Conservation (phyloP, 2,329 filamentous ascomycete genomes). For the Colletotrichum tabaci region DNA sequence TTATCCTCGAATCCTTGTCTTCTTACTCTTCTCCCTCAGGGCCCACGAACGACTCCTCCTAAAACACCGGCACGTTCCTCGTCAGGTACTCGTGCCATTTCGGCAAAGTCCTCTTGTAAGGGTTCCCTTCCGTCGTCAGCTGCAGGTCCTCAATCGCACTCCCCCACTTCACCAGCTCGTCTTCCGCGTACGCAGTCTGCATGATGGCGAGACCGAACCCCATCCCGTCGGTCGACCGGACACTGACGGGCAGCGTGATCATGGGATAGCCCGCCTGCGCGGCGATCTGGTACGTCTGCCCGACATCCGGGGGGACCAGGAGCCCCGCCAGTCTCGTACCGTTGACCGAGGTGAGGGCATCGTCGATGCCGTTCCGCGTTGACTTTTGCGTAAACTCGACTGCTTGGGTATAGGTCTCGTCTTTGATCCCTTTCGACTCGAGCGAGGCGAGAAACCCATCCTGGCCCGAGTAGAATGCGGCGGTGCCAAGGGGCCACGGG, state of each 20-base stretch:
- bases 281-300: conserved; percentile 77
- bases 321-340: conserved; percentile 69
- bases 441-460: conserved; percentile 78
- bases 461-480: conserved; percentile 79
- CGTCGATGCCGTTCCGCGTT: conserved; percentile 78
- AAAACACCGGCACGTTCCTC: conserved; percentile 58
- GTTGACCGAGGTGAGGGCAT: conserved; percentile 68
- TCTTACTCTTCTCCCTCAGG: too few species aligned
- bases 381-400: conserved; percentile 72
- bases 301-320: conserved; percentile 78
- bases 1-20: too few species aligned
- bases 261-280: conserved; percentile 84
- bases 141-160: conserved; percentile 76
- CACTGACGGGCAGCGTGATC: conserved; percentile 77
- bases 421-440: conserved; percentile 70
- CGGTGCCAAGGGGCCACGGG: conserved; percentile 66
- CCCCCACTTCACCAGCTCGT: conserved; percentile 70
- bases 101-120: conserved; percentile 64
- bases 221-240: conserved; percentile 68
- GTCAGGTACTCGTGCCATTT: conserved; percentile 67
- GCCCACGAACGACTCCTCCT: neutral
- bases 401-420: conserved; percentile 78
- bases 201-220: conserved; percentile 72
- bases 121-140: conserved; percentile 53
- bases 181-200: conserved; percentile 74